A percentile compares a stretch with the other conserved stretches of the same genome.
These are phyloP conservation scores for Micractinium conductrix DNA, from an alignment of 139 green algal species.

Conservation along the genomic window DNA sequence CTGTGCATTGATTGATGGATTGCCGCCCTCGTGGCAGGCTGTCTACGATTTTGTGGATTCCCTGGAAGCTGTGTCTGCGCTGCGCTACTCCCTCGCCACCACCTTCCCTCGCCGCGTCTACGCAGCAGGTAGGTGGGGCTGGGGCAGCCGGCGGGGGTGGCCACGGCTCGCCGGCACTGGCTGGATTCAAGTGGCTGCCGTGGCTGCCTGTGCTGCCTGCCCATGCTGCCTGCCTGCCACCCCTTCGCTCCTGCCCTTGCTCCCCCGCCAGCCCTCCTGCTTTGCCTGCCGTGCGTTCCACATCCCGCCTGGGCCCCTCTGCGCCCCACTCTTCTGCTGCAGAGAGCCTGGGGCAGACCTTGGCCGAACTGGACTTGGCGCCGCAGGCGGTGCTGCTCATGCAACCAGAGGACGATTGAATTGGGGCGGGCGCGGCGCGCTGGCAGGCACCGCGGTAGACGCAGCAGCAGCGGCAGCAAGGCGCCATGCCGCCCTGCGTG, in stretches of 20 bases:
- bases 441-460: too few species aligned
- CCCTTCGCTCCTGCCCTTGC: not conserved
- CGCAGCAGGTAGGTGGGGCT: slow-evolving; percentile 5
- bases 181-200: not conserved
- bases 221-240: not conserved
- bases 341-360: slow-evolving; percentile 24
- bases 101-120: slow-evolving; percentile 75
- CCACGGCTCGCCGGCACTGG: not conserved
- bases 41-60: slow-evolving; percentile 81
- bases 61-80: slow-evolving; percentile 60
- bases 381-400: slow-evolving; percentile 78
- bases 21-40: slow-evolving; percentile 20
- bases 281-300: too few species aligned
- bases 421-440: too few species aligned
- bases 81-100: slow-evolving; percentile 69
- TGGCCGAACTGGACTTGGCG: slow-evolving; percentile 64
- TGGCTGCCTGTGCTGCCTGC: not conserved
- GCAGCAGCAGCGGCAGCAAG: too few species aligned
- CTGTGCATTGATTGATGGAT: too few species aligned
- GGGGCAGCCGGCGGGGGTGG: not conserved
- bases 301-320: too few species aligned
- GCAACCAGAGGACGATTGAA: slow-evolving; percentile 64
- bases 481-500: too few species aligned
- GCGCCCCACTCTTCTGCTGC: too few species aligned
- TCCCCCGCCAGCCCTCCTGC: too few species aligned